phyloP scores from a whole-genome alignment of 2,329 filamentous ascomycete genomes.

The Fusarium xyrophilum region DNA sequence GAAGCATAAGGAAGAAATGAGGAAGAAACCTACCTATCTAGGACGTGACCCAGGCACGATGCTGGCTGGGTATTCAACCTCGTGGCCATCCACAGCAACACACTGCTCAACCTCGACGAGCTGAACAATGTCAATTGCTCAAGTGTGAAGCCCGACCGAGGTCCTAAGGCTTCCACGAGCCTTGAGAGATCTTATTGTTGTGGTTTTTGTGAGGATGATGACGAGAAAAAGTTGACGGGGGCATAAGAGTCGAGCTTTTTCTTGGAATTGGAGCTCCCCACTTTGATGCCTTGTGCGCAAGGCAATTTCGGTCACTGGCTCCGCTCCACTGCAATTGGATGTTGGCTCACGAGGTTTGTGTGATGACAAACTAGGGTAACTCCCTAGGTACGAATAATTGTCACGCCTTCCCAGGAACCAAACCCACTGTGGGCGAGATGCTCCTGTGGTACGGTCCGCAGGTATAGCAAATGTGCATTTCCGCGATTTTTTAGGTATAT shows the following conservation, averaged over 20 bases:
- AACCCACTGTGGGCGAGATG: neutral
- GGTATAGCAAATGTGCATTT: too few species aligned
- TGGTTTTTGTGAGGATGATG: slow-evolving; percentile 26
- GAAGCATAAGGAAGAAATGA: neutral
- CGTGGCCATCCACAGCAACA: slow-evolving; percentile 40
- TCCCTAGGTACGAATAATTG: neutral
- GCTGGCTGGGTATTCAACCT: slow-evolving; percentile 35
- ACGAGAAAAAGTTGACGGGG: slow-evolving; percentile 16
- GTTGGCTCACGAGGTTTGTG: neutral
- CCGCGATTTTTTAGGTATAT: too few species aligned
- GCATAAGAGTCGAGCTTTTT: slow-evolving; percentile 36
- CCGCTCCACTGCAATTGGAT: slow-evolving; percentile 1
- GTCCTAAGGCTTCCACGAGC: slow-evolving; percentile 17
- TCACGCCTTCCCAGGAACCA: neutral
- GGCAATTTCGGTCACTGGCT: slow-evolving; percentile 19
- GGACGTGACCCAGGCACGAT: slow-evolving; percentile 42
- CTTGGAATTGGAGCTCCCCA: slow-evolving; percentile 39
- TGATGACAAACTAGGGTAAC: neutral
- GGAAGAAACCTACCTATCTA: slow-evolving; percentile 41
- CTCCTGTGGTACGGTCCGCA: too few species aligned
- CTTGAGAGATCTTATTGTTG: slow-evolving; percentile 15
- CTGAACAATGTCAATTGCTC: slow-evolving; percentile 31
- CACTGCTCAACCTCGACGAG: slow-evolving; percentile 26
- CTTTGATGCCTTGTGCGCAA: slow-evolving; percentile 45
- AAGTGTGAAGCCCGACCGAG: slow-evolving; percentile 26